A percentile compares a stretch with the other conserved stretches of the same genome.
Conservation (phyloP, 352 stramenopile genomes). For the Plasmopara viticola region DNA sequence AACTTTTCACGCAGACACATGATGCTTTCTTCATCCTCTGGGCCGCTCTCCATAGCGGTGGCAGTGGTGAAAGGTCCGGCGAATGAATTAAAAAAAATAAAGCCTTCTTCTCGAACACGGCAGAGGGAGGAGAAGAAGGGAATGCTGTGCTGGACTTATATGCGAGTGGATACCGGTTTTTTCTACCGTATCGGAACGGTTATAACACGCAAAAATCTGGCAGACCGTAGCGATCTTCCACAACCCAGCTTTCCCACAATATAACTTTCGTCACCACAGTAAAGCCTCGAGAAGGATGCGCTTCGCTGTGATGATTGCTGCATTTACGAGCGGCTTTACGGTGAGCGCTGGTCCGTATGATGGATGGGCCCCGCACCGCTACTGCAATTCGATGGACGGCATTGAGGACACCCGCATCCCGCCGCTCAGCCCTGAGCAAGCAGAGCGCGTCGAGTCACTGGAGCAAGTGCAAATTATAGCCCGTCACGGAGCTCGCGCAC, state of each 20-base stretch:
- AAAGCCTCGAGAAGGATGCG: constrained; percentile 11
- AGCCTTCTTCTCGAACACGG: neutral
- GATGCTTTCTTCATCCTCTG: constrained; percentile 26
- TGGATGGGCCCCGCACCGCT: constrained; percentile 69
- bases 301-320: constrained; percentile 20
- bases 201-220: too few relatives aligned
- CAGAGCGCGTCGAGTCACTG: constrained; percentile 55
- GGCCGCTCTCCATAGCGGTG: constrained; percentile 26
- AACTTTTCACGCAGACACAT: constrained; percentile 42
- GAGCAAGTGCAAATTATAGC: constrained; percentile 82
- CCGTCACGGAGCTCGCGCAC: constrained; percentile 65
- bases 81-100: neutral
- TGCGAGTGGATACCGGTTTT: constrained; percentile 8
- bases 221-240: constrained; percentile 5
- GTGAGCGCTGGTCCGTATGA: constrained; percentile 47
- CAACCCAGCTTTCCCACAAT: neutral
- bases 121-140: constrained; percentile 9
- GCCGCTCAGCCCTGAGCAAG: constrained; percentile 52
- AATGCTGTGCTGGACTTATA: constrained; percentile 10
- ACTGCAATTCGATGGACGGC: constrained; percentile 67
- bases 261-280: too few relatives aligned
- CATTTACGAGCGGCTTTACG: constrained; percentile 8
- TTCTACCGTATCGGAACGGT: too few relatives aligned
- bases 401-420: constrained; percentile 56
- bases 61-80: neutral